Evolutionary conservation across 1,139 yeast genomes (phyloP), one percentile per base, ranked within the genome.

Genomic region (Hyphopichia burtonii): DNA sequence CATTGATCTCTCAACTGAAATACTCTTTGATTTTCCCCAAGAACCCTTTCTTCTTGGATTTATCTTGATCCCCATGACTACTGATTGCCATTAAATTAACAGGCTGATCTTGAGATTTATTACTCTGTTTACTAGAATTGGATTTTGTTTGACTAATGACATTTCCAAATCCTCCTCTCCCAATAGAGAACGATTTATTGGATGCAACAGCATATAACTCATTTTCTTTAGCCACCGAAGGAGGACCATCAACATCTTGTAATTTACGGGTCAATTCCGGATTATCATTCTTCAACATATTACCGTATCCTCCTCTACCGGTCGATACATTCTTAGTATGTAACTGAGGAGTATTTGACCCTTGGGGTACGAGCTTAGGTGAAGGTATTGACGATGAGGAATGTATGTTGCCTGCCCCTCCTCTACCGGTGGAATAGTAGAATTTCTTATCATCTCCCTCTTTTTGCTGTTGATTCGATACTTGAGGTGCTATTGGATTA

Each of bases 301-400:
- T 86, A 5, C 94, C 94, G 39, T 80, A 83, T 2, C 94, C 94
- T 9, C 94, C 94, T 52, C 94, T 74, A 25, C 94, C 94, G 2
- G 93, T 86, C 22, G 88, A 76, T 52, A 81, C 79, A 31, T 77
- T 75, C 22, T 78, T 76, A 31, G 80, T 78, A 39, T 72, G 65
- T 42, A 85, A 66, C 51, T 69, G 77, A 17, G 91, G 93, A 17
- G 86, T 78, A 48, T 74, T 80, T 22, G 83, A 77, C 2, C 87
- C 88, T 53, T 79, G 82, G 4, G 81, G 78, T 1, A 74, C 77
- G 32, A 78, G 59, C 42, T 71, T 75, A 2, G 85, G 85, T 10
- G 80, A 72, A 8, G 82, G 80, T 31, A 68, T 59, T 34, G 68
- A 59, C 35, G 54, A 56, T 9, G 80, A 66, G 1, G 69, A 51